These are phyloP conservation scores for Pseudozyma hubeiensis DNA, from an alignment of 1,284 basidiomycete genomes.

Conservation along the genomic window DNA sequence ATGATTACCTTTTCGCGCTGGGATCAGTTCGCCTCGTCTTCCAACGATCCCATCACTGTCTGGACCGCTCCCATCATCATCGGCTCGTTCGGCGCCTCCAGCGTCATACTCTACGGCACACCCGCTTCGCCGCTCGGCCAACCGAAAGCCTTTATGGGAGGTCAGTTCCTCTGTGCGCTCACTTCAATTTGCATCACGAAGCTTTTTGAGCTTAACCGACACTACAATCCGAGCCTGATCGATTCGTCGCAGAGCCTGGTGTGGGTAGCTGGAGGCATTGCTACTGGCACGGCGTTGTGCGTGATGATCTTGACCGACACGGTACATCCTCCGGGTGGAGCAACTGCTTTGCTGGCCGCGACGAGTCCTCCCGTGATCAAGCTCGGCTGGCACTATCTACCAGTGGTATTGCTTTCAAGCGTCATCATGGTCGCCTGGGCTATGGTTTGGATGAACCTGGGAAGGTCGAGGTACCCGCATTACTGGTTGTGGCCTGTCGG, in stretches of 20 bases:
- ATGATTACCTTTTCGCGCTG: conserved; percentile 54
- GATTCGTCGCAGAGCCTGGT: conserved; percentile 42
- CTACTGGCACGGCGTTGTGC: conserved; percentile 44
- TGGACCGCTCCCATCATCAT: conserved; percentile 55
- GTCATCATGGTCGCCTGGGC: conserved; percentile 53
- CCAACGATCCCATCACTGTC: conserved; percentile 33
- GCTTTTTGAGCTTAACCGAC: conserved; percentile 45
- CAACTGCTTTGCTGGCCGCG: conserved; percentile 45
- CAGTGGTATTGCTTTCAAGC: conserved; percentile 42
- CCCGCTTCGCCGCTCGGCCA: conserved; percentile 52
- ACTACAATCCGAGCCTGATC: conserved; percentile 47
- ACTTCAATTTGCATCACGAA: conserved; percentile 47
- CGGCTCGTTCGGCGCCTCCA: conserved; percentile 55
- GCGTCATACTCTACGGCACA: conserved; percentile 54
- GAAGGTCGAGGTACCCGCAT: conserved; percentile 27
- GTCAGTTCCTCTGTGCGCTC: conserved; percentile 51
- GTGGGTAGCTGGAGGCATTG: conserved; percentile 49
- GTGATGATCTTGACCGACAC: conserved; percentile 50
- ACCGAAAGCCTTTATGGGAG: conserved; percentile 45
- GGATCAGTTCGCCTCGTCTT: conserved; percentile 39
- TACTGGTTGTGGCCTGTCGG: conserved; percentile 40
- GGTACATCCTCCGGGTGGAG: conserved; percentile 54
- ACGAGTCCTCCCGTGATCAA: conserved; percentile 43
- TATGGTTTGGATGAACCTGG: conserved; percentile 55
- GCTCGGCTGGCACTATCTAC: conserved; percentile 49